These are phyloP conservation scores for Lasiosphaeriaceae sp. DNA, from an alignment of 495 filamentous ascomycete species.

Conservation along the genomic window DNA sequence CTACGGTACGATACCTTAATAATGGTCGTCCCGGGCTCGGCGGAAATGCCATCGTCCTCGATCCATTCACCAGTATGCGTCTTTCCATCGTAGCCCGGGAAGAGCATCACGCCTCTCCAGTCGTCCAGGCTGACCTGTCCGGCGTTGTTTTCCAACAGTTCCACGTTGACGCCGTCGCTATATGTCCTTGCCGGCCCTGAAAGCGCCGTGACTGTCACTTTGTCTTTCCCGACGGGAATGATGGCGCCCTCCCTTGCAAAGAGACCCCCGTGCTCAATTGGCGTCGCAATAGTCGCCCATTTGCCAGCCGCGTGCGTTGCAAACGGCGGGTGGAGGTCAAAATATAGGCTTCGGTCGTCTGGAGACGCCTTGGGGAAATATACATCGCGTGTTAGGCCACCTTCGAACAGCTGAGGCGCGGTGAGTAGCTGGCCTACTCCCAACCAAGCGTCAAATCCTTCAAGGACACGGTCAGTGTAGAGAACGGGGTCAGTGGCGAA, in stretches of 20 bases:
- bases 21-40: background rate
- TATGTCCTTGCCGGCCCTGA: background rate
- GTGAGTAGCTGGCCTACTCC: slow-evolving; percentile 6
- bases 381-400: background rate
- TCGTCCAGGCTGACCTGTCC: slow-evolving; percentile 3
- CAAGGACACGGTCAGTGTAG: background rate
- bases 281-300: slow-evolving; percentile 2
- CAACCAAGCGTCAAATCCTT: slow-evolving; percentile 8
- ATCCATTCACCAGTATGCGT: slow-evolving; percentile 5
- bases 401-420: slow-evolving; percentile 4
- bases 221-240: slow-evolving; percentile 6
- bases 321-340: slow-evolving; percentile 4
- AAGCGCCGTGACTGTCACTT: slow-evolving; percentile 1
- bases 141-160: background rate
- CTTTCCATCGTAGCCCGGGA: background rate
- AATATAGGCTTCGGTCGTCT: slow-evolving; percentile 1
- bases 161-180: background rate
- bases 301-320: background rate
- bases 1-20: background rate
- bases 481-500: slow-evolving; percentile 2
- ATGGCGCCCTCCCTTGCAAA: slow-evolving; percentile 5
- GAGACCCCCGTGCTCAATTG: slow-evolving; percentile 1
- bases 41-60: slow-evolving; percentile 9
- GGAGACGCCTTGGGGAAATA: slow-evolving; percentile 4
- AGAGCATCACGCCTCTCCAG: slow-evolving; percentile 5